Evolutionary conservation across 2,329 filamentous ascomycete species (phyloP).

Genomic region (Diaporthe caulivora): DNA sequence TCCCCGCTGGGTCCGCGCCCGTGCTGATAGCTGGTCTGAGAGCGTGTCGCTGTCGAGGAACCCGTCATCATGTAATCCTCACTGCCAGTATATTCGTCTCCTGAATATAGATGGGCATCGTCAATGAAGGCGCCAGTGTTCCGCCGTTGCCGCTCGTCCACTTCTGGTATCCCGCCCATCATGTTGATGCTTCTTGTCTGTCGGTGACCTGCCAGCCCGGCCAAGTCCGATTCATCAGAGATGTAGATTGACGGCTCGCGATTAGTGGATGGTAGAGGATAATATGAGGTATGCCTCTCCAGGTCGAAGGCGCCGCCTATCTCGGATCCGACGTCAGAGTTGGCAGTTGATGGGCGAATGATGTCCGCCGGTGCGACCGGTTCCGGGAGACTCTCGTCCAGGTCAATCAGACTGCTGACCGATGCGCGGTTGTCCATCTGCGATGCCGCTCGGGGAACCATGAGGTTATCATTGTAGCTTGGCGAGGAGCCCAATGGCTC

Average conservation of each 20-base stretch:
- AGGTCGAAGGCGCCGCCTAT: conserved; percentile 71
- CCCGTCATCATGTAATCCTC: conserved; percentile 29
- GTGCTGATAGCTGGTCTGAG: conserved; percentile 26
- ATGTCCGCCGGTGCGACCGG: conserved; percentile 58
- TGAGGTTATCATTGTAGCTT: conserved; percentile 50
- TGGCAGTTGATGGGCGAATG: conserved; percentile 68
- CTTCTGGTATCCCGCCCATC: conserved; percentile 29
- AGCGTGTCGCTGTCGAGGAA: background rate
- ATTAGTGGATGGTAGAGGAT: conserved; percentile 53
- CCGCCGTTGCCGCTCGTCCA: conserved; percentile 31
- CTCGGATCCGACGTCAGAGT: conserved; percentile 69
- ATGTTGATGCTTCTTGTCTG: conserved; percentile 37
- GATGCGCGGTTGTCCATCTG: conserved; percentile 51
- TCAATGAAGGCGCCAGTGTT: conserved; percentile 40
- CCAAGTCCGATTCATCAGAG: conserved; percentile 61
- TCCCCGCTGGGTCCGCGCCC: conserved; percentile 19
- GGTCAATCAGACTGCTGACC: conserved; percentile 51
- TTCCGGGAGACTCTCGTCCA: conserved; percentile 56
- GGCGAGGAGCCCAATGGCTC: conserved; percentile 53
- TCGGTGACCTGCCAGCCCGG: conserved; percentile 47
- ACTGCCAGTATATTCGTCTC: conserved; percentile 4
- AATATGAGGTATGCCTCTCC: conserved; percentile 72
- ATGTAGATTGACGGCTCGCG: conserved; percentile 53
- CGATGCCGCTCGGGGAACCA: conserved; percentile 43
- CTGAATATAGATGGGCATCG: conserved; percentile 36